Percentiles rank a stretch among this genome's conserved stretches.
phyloP scores from a whole-genome alignment of 2,329 filamentous ascomycete species.

The Pleurostoma richardsiae region DNA sequence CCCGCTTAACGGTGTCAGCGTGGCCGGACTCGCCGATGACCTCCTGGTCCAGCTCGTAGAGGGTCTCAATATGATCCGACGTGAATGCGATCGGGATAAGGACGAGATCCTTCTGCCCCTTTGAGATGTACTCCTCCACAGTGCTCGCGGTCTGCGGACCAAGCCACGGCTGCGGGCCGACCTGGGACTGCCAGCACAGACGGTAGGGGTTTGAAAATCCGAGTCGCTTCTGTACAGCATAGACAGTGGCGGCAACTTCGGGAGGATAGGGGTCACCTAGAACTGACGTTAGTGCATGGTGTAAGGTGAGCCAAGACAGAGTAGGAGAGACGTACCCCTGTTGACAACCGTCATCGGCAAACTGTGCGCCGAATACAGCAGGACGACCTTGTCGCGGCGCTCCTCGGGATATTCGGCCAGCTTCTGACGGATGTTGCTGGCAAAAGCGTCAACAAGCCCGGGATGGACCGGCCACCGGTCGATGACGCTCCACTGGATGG shows the following conservation, averaged over 20 bases:
- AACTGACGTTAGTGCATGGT: neutral
- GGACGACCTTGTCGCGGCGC: constrained; percentile 70
- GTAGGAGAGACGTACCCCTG: constrained; percentile 51
- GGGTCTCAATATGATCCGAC: constrained; percentile 96
- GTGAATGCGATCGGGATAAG: constrained; percentile 96
- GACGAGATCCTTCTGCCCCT: constrained; percentile 86
- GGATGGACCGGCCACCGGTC: constrained; percentile 94
- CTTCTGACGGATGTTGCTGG: constrained; percentile 83
- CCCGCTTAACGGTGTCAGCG: constrained; percentile 77
- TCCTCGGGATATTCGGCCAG: constrained; percentile 80
- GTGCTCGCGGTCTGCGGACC: constrained; percentile 89
- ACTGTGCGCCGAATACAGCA: constrained; percentile 93
- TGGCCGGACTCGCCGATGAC: constrained; percentile 85
- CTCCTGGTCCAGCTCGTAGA: constrained; percentile 91
- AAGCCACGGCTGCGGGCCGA: constrained; percentile 91
- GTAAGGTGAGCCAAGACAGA: too few relatives aligned
- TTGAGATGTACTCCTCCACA: constrained; percentile 82
- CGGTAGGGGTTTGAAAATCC: constrained; percentile 87
- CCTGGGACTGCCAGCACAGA: constrained; percentile 96
- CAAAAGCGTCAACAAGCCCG: constrained; percentile 87
- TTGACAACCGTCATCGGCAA: constrained; percentile 97
- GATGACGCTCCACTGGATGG: constrained; percentile 94
- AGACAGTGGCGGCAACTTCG: constrained; percentile 92
- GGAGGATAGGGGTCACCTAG: constrained; percentile 87
- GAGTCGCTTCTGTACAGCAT: constrained; percentile 91